Evolutionary conservation across 768 basidiomycete species (phyloP).

Genomic region (Lactifluus pinguis): DNA sequence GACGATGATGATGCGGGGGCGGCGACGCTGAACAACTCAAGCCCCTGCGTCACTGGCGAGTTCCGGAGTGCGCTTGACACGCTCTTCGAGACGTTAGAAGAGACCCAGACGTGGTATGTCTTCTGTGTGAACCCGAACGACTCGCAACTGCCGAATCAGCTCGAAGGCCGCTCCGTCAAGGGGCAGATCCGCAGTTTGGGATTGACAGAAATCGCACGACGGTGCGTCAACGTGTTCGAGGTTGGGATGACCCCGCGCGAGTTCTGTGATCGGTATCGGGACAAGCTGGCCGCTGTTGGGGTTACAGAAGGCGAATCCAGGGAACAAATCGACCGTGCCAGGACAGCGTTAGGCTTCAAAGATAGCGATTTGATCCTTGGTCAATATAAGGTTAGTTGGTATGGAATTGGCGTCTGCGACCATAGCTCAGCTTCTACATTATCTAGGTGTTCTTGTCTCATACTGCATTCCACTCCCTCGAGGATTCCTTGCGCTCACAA

Average conservation of each 20-base stretch:
- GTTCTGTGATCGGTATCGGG: constrained; percentile 75
- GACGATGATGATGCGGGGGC: constrained; percentile 30
- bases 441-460: constrained; percentile 83
- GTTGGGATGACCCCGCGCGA: constrained; percentile 80
- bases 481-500: constrained; percentile 73
- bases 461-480: constrained; percentile 74
- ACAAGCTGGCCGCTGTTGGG: constrained; percentile 49
- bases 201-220: constrained; percentile 64
- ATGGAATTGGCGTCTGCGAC: not conserved
- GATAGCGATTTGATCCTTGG: constrained; percentile 78
- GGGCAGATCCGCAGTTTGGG: constrained; percentile 83
- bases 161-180: constrained; percentile 87
- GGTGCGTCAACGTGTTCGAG: constrained; percentile 62
- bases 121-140: constrained; percentile 95
- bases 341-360: constrained; percentile 44
- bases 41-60: constrained; percentile 79
- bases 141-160: constrained; percentile 86
- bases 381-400: constrained; percentile 59
- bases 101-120: constrained; percentile 85
- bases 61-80: constrained; percentile 80
- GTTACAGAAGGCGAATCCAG: constrained; percentile 50
- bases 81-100: constrained; percentile 79
- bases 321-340: constrained; percentile 52
- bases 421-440: constrained; percentile 1
- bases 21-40: constrained; percentile 26